Evolutionary conservation across 495 filamentous ascomycete genomes (phyloP).

Genomic region (Trichoderma orchidacearum): DNA sequence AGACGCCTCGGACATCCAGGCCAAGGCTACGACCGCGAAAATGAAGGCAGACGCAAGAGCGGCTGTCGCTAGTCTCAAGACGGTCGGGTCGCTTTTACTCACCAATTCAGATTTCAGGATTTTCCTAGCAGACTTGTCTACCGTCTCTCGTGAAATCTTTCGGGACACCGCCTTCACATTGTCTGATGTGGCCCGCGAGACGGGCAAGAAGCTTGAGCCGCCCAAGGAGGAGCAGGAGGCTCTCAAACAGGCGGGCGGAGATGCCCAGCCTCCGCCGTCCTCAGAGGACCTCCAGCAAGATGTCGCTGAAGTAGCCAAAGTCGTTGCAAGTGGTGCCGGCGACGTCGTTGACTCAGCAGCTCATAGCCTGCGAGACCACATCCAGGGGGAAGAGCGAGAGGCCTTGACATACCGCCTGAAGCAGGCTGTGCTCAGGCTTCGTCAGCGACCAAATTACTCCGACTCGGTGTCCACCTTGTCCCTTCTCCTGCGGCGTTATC

Average conservation of each 20-base stretch:
- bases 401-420: conserved; percentile 64
- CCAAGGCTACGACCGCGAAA: conserved; percentile 48
- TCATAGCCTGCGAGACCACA: conserved; percentile 53
- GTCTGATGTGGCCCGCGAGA: conserved; percentile 56
- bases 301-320: conserved; percentile 45
- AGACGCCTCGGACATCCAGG: conserved; percentile 51
- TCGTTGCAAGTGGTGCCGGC: conserved; percentile 47
- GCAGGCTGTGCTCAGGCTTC: conserved; percentile 57
- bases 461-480: conserved; percentile 72
- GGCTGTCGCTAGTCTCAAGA: conserved; percentile 70
- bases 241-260: conserved; percentile 42
- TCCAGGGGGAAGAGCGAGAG: conserved; percentile 54
- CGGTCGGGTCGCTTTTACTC: conserved; percentile 68
- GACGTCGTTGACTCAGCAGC: conserved; percentile 53
- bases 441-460: conserved; percentile 65
- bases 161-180: conserved; percentile 70
- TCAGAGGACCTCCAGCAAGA: conserved; percentile 47
- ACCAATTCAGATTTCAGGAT: conserved; percentile 84
- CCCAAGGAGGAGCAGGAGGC: conserved; percentile 43
- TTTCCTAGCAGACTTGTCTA: conserved; percentile 71
- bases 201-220: conserved; percentile 57
- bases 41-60: conserved; percentile 66
- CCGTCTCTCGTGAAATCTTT: conserved; percentile 73
- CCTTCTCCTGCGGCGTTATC: conserved; percentile 65
- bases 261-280: conserved; percentile 33